Evolutionary conservation across 2,329 filamentous ascomycete genomes (phyloP).

Genomic region (Pseudogymnoascus sp.): DNA sequence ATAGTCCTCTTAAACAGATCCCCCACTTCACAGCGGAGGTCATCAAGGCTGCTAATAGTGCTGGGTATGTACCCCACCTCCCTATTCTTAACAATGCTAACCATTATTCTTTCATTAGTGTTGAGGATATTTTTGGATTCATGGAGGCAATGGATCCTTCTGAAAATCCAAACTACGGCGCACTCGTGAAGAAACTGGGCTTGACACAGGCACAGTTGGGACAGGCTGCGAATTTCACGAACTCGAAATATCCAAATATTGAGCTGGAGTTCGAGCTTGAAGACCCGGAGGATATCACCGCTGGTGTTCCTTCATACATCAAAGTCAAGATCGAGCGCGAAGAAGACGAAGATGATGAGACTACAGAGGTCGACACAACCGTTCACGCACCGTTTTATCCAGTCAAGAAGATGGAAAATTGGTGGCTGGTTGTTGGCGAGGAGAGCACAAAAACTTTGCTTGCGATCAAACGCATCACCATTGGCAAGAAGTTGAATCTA

Average conservation of each 20-base stretch:
- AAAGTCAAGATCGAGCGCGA: conserved; percentile 81
- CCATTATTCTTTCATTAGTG: conserved; percentile 38
- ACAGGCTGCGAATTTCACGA: conserved; percentile 91
- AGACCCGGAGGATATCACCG: conserved; percentile 71
- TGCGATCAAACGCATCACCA: conserved; percentile 90
- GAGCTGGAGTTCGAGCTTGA: conserved; percentile 84
- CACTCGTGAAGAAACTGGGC: conserved; percentile 69
- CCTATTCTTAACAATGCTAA: conserved; percentile 26
- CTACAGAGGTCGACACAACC: conserved; percentile 65
- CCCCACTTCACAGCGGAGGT: conserved; percentile 84
- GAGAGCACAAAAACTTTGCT: conserved; percentile 81
- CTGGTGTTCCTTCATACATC: conserved; percentile 75
- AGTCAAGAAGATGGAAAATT: conserved; percentile 87
- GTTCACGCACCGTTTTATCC: conserved; percentile 97
- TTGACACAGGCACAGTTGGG: conserved; percentile 76
- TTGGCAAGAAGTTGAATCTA: conserved; percentile 70
- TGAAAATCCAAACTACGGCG: conserved; percentile 76
- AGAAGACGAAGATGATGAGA: conserved; percentile 62
- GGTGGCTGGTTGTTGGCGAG: conserved; percentile 96
- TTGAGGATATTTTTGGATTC: conserved; percentile 95
- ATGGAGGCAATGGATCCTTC: conserved; percentile 98
- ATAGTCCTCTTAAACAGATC: conserved; percentile 95
- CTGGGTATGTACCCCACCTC: conserved; percentile 50
- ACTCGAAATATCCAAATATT: conserved; percentile 91
- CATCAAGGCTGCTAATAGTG: conserved; percentile 74